A percentile compares a stretch with the other conserved stretches of the same genome.
These are phyloP conservation scores for Nemania diffusa DNA, from an alignment of 2,329 filamentous ascomycete species.

Conservation along the genomic window DNA sequence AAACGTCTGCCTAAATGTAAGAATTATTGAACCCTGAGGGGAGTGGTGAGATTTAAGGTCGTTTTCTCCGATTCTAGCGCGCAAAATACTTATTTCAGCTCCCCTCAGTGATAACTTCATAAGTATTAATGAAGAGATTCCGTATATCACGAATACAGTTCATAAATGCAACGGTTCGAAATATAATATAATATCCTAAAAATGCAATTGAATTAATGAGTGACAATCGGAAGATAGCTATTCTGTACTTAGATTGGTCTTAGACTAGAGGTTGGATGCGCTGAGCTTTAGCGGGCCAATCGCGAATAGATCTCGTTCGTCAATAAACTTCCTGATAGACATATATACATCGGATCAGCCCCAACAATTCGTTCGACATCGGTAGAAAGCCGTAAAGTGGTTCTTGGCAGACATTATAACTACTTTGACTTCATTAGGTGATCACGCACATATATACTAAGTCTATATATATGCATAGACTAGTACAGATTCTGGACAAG, in stretches of 20 bases:
- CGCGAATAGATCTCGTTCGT: background rate
- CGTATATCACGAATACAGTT: background rate
- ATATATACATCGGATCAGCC: background rate
- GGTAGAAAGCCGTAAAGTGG: background rate
- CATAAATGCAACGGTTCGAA: background rate
- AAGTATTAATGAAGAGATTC: background rate
- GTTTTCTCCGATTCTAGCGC: background rate
- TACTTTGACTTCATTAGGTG: slow-evolving; percentile 1
- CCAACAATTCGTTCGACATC: background rate
- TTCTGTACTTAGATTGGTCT: background rate
- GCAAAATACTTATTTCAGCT: background rate
- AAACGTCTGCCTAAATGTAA: slow-evolving; percentile 17
- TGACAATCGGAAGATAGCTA: background rate
- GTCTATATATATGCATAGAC: background rate
- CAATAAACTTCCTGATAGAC: background rate
- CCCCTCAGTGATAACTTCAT: background rate
- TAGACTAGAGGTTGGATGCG: background rate
- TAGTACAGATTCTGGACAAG: background rate
- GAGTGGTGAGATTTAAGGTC: background rate
- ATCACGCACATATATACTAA: slow-evolving; percentile 6
- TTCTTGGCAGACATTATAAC: no score
- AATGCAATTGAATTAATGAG: background rate
- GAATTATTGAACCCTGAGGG: background rate
- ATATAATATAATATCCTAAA: background rate
- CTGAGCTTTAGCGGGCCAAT: background rate